A percentile compares a stretch with the other conserved stretches of the same genome.
phyloP scores from a whole-genome alignment of 2,329 filamentous ascomycete genomes.

The Botryosphaeria dothidea region DNA sequence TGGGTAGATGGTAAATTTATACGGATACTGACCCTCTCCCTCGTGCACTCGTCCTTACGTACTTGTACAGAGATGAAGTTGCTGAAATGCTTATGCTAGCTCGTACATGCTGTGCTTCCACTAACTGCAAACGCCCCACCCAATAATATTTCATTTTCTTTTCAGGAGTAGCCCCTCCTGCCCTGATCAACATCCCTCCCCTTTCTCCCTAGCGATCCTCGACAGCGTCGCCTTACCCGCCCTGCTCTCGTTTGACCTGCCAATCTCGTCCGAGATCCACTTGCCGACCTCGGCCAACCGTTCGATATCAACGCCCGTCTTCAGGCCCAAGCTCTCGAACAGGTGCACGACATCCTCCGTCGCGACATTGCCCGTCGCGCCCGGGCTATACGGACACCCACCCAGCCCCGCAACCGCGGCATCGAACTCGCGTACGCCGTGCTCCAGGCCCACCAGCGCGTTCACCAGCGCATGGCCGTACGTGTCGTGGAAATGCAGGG shows the following conservation, averaged over 20 bases:
- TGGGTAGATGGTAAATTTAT: not conserved
- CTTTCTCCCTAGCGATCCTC: conserved; percentile 12
- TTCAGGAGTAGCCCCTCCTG: not conserved
- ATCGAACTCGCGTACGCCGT: conserved; percentile 78
- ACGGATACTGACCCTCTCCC: not conserved
- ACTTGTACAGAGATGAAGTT: not conserved
- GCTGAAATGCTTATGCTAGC: not conserved
- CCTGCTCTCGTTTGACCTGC: conserved; percentile 38
- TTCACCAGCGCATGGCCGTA: conserved; percentile 79
- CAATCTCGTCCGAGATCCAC: conserved; percentile 41
- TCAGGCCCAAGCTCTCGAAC: conserved; percentile 70
- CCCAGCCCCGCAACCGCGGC: conserved; percentile 77
- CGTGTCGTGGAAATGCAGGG: conserved; percentile 76
- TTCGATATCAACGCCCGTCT: conserved; percentile 63
- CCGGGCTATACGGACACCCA: conserved; percentile 82
- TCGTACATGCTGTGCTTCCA: not conserved
- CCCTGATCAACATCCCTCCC: not conserved
- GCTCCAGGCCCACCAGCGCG: conserved; percentile 72
- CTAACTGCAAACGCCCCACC: not conserved
- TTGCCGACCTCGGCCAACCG: conserved; percentile 38
- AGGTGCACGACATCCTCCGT: conserved; percentile 82
- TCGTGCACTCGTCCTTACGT: not conserved
- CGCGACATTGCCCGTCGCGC: conserved; percentile 82
- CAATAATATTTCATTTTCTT: not conserved
- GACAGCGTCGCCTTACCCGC: conserved; percentile 29